Base-by-base conservation (phyloP, 768 basidiomycete genomes). In the Pisolithus tinctorius region DNA sequence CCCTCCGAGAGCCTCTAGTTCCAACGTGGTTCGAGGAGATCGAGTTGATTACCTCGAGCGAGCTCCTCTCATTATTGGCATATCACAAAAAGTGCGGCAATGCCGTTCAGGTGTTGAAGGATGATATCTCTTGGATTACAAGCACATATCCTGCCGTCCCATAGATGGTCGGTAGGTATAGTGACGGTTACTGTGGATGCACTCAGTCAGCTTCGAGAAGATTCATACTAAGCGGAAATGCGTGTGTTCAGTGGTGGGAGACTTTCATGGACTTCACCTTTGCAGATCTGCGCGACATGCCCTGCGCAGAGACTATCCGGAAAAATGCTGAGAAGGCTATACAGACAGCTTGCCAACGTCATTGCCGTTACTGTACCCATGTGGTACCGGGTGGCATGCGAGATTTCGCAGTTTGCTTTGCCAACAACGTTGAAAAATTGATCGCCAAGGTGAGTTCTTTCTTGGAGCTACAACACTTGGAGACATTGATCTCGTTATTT, bases 21-120 rank as follows among this genome's bases (percentile, higher is more conserved):
- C 58, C 60, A 0, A 36, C 54, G 0, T 60, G 61, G 51, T 58
- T 62, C 16, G 46, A 58, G 46, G 69, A 69, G 34, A 58, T 71
- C 3, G 48, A 48, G 1, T 11, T 63, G 40, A 61, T 72, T 25
- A 59, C 55, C n/a, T 64, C 61, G 2, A 23, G 47, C 3, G 62
- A 61, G 20, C 48, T 71, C 4, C 62, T 67, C n/a, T 36, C 49
- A 4, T 45, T 70, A 8, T 50, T 66, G 2, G 37, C 52, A 16
- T 62, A 64, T 29, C 62, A 62, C 36, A 16, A 31, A 8, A 39
- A 30, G 11, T 65, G 59, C 6, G 50, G 53, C 5, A 34, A 55
- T 9, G 53, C 54, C 6, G 55, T 55, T 7, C 54, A 55, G 42
- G 46, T 27, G 4, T 30, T 57, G 39, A 40, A 26, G 23, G 7